Base-by-base conservation (phyloP, 164 flowering plant species). In the Nymphaea thermarum region DNA sequence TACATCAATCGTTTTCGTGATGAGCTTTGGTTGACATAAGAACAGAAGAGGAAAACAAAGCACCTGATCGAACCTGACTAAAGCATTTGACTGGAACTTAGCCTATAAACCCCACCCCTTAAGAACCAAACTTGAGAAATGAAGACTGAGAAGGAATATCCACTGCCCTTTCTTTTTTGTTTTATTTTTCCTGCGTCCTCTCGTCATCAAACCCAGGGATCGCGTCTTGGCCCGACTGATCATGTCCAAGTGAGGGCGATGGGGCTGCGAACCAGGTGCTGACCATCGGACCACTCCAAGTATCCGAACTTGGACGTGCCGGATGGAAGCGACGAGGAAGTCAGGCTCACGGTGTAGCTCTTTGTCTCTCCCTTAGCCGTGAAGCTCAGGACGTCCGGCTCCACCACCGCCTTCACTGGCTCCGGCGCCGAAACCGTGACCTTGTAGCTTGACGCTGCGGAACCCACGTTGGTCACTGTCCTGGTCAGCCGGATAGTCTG, bases 381-480 rank as follows among this genome's bases (percentile, higher is more conserved):
- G 76, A 84, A 81, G 44, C n/a, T 8, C 3, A 81, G 76, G 25
- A 18, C 73, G 3, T 43, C n/a, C 5, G 84, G 82, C 3, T 65
- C 63, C 17, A 81, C 81, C 12, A 7, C 60, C 14, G 80, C 78
- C 7, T 57, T 43, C 4, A 76, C 82, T 5, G 82, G 86, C 16
- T 51, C 4, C 2, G 85, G 83, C 8, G 70, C 42, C 18, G 41
- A 61, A 43, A 77, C n/a, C n/a, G 42, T 47, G 14, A 70, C 71
- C 2, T 14, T 11, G 63, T 82, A 83, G 14, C 68, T 7, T 25
- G 86, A 78, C 41, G 65, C 41, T 0, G 74, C 77, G 41, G 60
- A 71, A 6, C 84, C 83, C 4, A 85, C 84, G 63, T 85, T 84
- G 14, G 83, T 81, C 71, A 84, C 75, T 0, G 80, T 82, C 59